phyloP scores from a whole-genome alignment of 345 rosid genomes.

The Corchorus olitorius region DNA sequence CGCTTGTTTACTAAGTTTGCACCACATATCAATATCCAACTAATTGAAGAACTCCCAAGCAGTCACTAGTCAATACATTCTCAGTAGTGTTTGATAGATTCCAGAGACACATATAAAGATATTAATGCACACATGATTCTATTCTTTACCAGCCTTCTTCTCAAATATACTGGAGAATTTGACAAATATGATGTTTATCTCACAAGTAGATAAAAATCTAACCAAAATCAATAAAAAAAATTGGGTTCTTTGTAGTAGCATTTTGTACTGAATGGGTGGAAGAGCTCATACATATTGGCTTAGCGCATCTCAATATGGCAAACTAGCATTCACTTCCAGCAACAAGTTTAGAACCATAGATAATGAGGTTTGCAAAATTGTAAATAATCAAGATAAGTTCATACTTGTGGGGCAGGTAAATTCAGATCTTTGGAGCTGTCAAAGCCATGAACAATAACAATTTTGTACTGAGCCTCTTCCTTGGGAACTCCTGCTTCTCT shows the following conservation, averaged over 20 bases:
- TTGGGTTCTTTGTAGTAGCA: not conserved
- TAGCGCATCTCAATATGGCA: not conserved
- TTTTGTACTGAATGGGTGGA: not conserved
- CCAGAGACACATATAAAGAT: too few species aligned
- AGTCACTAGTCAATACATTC: too few species aligned
- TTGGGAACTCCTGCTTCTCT: conserved; percentile 68
- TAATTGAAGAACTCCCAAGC: too few species aligned
- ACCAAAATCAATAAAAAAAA: not conserved
- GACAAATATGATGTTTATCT: not conserved
- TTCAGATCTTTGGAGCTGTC: conserved; percentile 57
- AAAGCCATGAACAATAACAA: conserved; percentile 73
- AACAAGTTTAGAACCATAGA: not conserved
- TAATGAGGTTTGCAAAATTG: not conserved
- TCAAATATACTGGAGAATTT: not conserved
- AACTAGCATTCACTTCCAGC: not conserved
- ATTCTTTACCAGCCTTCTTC: too few species aligned
- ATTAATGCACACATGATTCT: too few species aligned
- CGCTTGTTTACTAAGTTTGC: too few species aligned
- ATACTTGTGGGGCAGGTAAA: conserved; percentile 60
- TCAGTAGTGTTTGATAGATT: too few species aligned
- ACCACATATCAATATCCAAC: too few species aligned
- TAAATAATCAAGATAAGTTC: conserved; percentile 20
- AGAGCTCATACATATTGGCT: not conserved
- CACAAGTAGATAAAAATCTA: not conserved
- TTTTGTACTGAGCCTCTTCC: conserved; percentile 55